Evolutionary conservation across 208 protist species (phyloP).

Genomic region (Zelonia costaricensis): DNA sequence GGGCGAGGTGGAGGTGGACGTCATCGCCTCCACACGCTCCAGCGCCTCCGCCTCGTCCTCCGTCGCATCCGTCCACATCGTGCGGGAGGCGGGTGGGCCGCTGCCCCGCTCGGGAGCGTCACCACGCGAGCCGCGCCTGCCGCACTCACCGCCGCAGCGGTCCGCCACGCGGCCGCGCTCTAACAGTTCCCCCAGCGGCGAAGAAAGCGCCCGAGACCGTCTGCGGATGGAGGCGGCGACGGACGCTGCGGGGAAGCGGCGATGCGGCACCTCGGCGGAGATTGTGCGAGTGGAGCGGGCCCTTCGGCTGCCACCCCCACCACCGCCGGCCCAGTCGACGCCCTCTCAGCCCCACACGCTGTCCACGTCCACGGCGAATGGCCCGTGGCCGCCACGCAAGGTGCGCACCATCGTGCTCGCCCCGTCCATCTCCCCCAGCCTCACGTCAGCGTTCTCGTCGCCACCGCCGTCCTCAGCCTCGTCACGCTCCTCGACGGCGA

Average conservation of each 20-base stretch:
- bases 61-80: too few relatives aligned
- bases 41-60: too few relatives aligned
- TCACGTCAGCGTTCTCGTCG: too few relatives aligned
- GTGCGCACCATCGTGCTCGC: conserved; percentile 27
- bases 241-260: neutral
- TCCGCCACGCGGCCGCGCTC: conserved; percentile 23
- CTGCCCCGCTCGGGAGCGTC: too few relatives aligned
- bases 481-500: too few relatives aligned
- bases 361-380: neutral
- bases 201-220: neutral
- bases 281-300: conserved; percentile 23
- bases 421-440: conserved; percentile 26
- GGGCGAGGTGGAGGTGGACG: too few relatives aligned
- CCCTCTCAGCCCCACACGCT: neutral
- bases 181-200: conserved; percentile 9
- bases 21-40: too few relatives aligned
- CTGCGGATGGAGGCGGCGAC: neutral
- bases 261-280: neutral
- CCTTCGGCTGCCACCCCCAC: conserved; percentile 15
- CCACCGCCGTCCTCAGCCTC: too few relatives aligned
- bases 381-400: conserved; percentile 25
- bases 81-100: too few relatives aligned
- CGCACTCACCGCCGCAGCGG: conserved; percentile 14
- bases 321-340: neutral
- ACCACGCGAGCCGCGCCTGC: too few relatives aligned